Evolutionary conservation across 495 filamentous ascomycete species (phyloP), one percentile per base, ranked within the genome.

Genomic region (Penicillium paxilli): DNA sequence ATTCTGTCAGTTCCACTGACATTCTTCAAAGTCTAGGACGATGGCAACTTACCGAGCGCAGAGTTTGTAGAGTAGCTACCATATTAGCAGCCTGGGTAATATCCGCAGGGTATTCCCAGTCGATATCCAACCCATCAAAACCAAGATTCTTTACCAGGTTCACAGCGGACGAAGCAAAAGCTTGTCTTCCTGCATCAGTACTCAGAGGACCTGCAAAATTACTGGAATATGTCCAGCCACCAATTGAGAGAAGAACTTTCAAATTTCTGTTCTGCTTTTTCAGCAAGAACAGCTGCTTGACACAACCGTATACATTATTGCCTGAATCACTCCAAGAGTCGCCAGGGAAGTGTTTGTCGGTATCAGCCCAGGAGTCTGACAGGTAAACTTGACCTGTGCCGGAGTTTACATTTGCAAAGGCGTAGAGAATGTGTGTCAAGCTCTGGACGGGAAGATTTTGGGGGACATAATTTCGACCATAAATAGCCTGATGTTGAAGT

Each of bases 351-450:
- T 89, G 90, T 67, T 91, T 94, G 56, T 96, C 72, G 4, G 75
- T 67, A 56, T 91, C 87, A 52, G 85, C 81, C 69, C 90, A 94
- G 3, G 87, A 88, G 55, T 96, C 91, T 35, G 85, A 87, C n/a
- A 96, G 81, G 14, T 80, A 86, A 49, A 92, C 88, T 57, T 87
- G 81, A 14, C 89, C 89, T 33, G 66, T 77, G 1, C 84, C 76
- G 0, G 81, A 65, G 9, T 69, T 77, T 44, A 91, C 76, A 58
- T 91, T 87, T 47, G 86, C 87, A 67, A 94, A 94, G 19, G 89
- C 80, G 62, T 94, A 96, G 24, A 96, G 80, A n/a, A 96, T 74
- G 66, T 96, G 91, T 0, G 91, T 96, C 16, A 96, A 76, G 33
- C 87, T 84, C 21, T 87, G 80, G 5, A 79, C 80, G 2, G 89